phyloP scores from a whole-genome alignment of 805 yeast genomes.

The Zygosaccharomyces gambellarensis region DNA sequence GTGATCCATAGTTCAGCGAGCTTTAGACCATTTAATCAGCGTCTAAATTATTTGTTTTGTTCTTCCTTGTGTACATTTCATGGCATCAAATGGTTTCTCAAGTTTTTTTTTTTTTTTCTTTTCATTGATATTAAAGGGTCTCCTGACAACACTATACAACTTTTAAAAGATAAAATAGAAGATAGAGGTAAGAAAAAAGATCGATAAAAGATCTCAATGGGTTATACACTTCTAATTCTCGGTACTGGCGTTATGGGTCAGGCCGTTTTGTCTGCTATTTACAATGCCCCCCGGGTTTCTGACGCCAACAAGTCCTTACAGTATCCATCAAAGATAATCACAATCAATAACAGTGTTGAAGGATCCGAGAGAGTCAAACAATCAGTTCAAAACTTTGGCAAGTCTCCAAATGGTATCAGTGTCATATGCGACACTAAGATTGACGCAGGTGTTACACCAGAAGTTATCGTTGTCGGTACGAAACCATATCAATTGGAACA shows the following conservation, averaged over 20 bases:
- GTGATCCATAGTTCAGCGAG: constrained; percentile 15
- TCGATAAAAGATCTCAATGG: constrained; percentile 13
- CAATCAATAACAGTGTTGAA: constrained; percentile 52
- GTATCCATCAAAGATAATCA: constrained; percentile 66
- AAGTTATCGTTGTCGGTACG: constrained; percentile 75
- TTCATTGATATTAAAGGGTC: background rate
- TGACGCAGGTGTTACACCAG: constrained; percentile 64
- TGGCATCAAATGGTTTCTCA: background rate
- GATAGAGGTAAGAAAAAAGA: background rate
- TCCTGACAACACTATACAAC: background rate
- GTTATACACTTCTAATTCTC: constrained; percentile 65
- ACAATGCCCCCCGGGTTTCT: constrained; percentile 29
- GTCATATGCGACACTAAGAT: constrained; percentile 51
- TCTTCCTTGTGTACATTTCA: background rate
- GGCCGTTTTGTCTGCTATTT: constrained; percentile 73
- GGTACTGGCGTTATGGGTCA: constrained; percentile 98
- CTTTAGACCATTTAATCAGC: background rate
- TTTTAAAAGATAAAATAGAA: background rate
- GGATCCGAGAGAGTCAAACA: constrained; percentile 48
- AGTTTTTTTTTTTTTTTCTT: constrained; percentile 2
- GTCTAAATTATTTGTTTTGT: background rate
- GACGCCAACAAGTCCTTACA: constrained; percentile 33
- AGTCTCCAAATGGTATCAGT: constrained; percentile 38
- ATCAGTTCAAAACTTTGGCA: constrained; percentile 45
- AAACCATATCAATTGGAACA: constrained; percentile 77